These are phyloP conservation scores for Trametes sanguinea DNA, from an alignment of 768 basidiomycete species.

Conservation along the genomic window DNA sequence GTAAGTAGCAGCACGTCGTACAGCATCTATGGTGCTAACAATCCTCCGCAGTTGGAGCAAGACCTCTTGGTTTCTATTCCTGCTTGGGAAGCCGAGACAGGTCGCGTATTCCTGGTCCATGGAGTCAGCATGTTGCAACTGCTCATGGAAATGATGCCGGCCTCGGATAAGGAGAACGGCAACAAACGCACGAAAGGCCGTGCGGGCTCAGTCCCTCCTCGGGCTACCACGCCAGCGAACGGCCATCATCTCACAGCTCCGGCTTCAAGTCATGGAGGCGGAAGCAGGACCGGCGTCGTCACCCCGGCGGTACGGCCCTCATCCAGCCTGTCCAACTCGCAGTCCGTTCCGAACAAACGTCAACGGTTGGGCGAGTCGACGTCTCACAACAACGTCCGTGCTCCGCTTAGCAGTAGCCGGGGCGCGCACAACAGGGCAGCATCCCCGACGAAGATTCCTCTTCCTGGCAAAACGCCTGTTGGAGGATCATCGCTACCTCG, in stretches of 20 bases:
- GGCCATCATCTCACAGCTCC: conserved; percentile 36
- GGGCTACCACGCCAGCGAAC: conserved; percentile 58
- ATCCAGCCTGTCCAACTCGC: conserved; percentile 43
- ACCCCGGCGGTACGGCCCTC: conserved; percentile 66
- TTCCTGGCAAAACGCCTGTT: conserved; percentile 37
- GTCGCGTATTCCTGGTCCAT: conserved; percentile 78
- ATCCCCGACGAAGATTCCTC: conserved; percentile 53
- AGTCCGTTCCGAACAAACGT: conserved; percentile 64
- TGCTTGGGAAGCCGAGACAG: conserved; percentile 79
- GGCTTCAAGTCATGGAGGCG: conserved; percentile 26
- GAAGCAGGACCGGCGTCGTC: conserved; percentile 42
- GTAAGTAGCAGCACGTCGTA: conserved; percentile 49
- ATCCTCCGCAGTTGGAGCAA: conserved; percentile 69
- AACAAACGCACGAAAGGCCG: conserved; percentile 33
- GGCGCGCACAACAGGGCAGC: conserved; percentile 31
- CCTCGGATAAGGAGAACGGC: conserved; percentile 78
- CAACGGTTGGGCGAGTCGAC: conserved; percentile 52
- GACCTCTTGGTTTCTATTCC: conserved; percentile 80
- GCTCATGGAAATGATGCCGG: conserved; percentile 67
- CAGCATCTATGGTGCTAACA: neutral
- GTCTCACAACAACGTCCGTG: conserved; percentile 20
- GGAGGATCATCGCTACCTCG: conserved; percentile 37
- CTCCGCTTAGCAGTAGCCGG: conserved; percentile 37
- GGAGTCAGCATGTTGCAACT: conserved; percentile 80
- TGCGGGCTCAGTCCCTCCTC: conserved; percentile 61